A percentile compares a stretch with the other conserved stretches of the same genome.
These are phyloP conservation scores for Inonotus hispidus DNA, from an alignment of 1,284 basidiomycete species.

Conservation along the genomic window DNA sequence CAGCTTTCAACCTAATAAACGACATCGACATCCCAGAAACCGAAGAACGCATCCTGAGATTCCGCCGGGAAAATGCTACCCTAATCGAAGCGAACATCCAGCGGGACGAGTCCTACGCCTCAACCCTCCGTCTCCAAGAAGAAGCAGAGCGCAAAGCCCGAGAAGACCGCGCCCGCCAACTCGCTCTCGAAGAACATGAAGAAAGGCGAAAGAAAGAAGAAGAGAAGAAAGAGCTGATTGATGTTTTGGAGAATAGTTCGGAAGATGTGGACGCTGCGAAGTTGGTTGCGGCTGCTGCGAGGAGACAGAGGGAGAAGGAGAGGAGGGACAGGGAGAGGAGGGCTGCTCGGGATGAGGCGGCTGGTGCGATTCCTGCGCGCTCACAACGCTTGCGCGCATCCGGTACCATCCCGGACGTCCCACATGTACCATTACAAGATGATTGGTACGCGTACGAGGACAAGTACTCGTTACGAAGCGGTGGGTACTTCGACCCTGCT, in stretches of 20 bases:
- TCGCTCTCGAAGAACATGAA: neutral
- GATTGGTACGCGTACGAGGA: slow-evolving; percentile 73
- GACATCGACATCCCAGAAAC: slow-evolving; percentile 83
- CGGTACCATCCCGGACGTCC: slow-evolving; percentile 61
- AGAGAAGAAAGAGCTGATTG: slow-evolving; percentile 33
- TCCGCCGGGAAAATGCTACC: slow-evolving; percentile 75
- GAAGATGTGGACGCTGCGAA: slow-evolving; percentile 52
- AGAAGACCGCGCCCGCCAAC: slow-evolving; percentile 35
- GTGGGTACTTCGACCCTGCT: slow-evolving; percentile 60
- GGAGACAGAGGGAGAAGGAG: slow-evolving; percentile 30
- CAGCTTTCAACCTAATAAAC: slow-evolving; percentile 95
- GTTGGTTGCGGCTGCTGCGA: slow-evolving; percentile 59
- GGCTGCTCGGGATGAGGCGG: slow-evolving; percentile 32
- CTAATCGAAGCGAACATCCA: slow-evolving; percentile 76
- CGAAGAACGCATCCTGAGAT: slow-evolving; percentile 77
- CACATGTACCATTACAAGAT: slow-evolving; percentile 72
- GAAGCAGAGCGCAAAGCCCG: slow-evolving; percentile 63
- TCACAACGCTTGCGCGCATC: slow-evolving; percentile 26
- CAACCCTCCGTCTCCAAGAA: slow-evolving; percentile 68
- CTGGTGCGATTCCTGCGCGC: slow-evolving; percentile 43
- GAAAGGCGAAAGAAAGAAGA: slow-evolving; percentile 9
- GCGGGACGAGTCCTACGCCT: slow-evolving; percentile 69
- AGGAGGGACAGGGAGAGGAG: slow-evolving; percentile 21
- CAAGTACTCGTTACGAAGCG: slow-evolving; percentile 45
- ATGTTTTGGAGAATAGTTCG: slow-evolving; percentile 36